Base-by-base conservation (phyloP, 768 basidiomycete species). In the Lyophyllum semitale region DNA sequence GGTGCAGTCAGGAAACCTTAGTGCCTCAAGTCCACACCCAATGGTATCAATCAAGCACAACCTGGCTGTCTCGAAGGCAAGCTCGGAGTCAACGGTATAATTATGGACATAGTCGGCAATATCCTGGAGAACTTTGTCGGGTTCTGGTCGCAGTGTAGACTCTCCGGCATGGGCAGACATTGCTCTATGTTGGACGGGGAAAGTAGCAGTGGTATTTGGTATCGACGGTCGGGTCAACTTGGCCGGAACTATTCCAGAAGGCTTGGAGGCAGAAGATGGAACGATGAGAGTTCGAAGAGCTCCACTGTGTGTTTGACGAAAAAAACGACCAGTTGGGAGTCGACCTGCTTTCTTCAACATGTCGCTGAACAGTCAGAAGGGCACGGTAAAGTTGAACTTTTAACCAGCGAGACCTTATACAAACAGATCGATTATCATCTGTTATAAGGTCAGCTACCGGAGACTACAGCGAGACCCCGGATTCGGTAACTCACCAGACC, bases 41-140 rank as follows among this genome's bases (percentile, higher is more conserved):
- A 96, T 88, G 53, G 94, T 95, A 70, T 96, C 94, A 55, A 96
- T 94, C 58, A 96, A 77, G 69, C 94, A 95, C 52, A 96, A 86
- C 49, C 93, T 78, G 1, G 94, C 94, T 0, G 94, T 97, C 73
- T 94, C 90, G 67, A 84, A 90, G 3, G 95, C 94, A 48, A 95
- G 77, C 55, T 88, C 84, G 0, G 92, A 92, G 54, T 88, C 82
- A 70, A 96, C 78, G 55, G 87, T 76, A 74, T 89, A 93, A 73
- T 82, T 80, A 80, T 94, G 93, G 41, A 96, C 88, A 68, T 95
- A 96, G 76, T 93, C 89, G 22, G 94, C 95, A 59, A 96, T 95
- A 66, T 95, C 92, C 72, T 85, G 85, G 53, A 95, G 77, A 58
- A 94, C 92, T 73, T 87, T 81, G 79, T 95, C 93, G 0, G 92